These are phyloP conservation scores for Striga asiatica DNA, from an alignment of 257 asterid genomes.

Conservation along the genomic window DNA sequence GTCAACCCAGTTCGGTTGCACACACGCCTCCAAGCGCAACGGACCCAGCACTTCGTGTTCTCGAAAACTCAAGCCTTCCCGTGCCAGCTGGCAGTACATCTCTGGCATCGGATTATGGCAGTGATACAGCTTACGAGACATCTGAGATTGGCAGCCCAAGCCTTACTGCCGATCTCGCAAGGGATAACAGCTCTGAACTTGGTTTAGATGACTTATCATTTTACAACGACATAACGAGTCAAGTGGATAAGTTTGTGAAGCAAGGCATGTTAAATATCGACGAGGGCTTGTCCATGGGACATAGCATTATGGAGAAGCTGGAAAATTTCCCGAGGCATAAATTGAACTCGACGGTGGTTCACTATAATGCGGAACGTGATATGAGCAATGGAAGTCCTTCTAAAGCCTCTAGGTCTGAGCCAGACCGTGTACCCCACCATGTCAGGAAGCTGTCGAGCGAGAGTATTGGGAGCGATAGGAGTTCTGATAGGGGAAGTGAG, in stretches of 20 bases:
- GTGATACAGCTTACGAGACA: slow-evolving; percentile 84
- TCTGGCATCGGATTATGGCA: slow-evolving; percentile 72
- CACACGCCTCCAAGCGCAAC: slow-evolving; percentile 32
- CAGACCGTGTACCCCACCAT: slow-evolving; percentile 32
- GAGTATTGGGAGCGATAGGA: slow-evolving; percentile 69
- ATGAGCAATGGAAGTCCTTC: slow-evolving; percentile 49
- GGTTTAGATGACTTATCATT: slow-evolving; percentile 62
- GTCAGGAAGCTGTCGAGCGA: slow-evolving; percentile 56
- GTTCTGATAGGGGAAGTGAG: slow-evolving; percentile 57
- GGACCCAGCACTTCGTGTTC: slow-evolving; percentile 34
- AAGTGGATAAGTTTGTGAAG: slow-evolving; percentile 81
- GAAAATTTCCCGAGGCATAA: slow-evolving; percentile 65
- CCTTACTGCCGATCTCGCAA: too few species aligned
- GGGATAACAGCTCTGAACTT: slow-evolving; percentile 73
- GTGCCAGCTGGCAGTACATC: slow-evolving; percentile 50
- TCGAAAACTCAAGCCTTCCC: slow-evolving; percentile 40
- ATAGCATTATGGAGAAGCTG: slow-evolving; percentile 82
- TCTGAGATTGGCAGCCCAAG: slow-evolving; percentile 76
- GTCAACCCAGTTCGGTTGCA: slow-evolving; percentile 38
- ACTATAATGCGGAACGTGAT: slow-evolving; percentile 24
- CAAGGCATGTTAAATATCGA: slow-evolving; percentile 92
- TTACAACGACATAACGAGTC: slow-evolving; percentile 64
- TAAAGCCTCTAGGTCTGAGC: slow-evolving; percentile 32
- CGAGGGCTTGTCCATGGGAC: slow-evolving; percentile 94
- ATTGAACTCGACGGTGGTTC: slow-evolving; percentile 27